phyloP scores from a whole-genome alignment of 2,329 filamentous ascomycete genomes.

The Trichoderma guizhouense region DNA sequence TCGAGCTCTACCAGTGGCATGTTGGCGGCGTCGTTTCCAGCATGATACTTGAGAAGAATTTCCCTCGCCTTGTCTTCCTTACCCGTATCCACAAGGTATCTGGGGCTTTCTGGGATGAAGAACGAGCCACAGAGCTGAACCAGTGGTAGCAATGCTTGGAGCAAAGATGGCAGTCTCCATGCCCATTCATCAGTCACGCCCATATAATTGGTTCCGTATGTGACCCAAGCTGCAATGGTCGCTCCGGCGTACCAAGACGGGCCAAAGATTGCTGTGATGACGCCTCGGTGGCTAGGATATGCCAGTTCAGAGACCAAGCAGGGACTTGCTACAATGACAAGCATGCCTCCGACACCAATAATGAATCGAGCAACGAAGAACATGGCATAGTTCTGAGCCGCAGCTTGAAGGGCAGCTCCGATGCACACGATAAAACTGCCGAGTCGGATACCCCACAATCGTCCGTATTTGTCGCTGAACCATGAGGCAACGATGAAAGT shows the following conservation, averaged over 20 bases:
- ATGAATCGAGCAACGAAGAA: slow-evolving; percentile 52
- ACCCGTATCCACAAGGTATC: slow-evolving; percentile 31
- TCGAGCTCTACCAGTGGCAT: slow-evolving; percentile 39
- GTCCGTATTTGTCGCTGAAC: neutral
- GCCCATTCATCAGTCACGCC: slow-evolving; percentile 18
- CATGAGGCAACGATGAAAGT: neutral
- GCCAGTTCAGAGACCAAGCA: neutral
- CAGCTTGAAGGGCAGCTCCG: slow-evolving; percentile 32
- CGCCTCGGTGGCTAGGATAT: neutral
- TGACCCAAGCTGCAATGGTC: slow-evolving; percentile 13
- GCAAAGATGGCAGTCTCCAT: slow-evolving; percentile 24
- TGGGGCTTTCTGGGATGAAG: slow-evolving; percentile 36
- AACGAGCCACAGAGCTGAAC: slow-evolving; percentile 27
- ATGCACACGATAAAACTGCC: neutral
- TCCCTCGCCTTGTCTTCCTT: slow-evolving; percentile 32
- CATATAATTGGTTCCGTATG: slow-evolving; percentile 15
- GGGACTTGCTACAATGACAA: slow-evolving; percentile 41
- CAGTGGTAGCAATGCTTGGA: slow-evolving; percentile 22
- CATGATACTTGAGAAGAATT: slow-evolving; percentile 39
- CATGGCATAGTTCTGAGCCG: slow-evolving; percentile 40
- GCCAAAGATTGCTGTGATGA: neutral
- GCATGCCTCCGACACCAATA: slow-evolving; percentile 52
- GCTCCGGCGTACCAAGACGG: neutral
- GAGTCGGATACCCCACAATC: neutral
- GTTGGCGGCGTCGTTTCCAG: slow-evolving; percentile 34